A percentile compares a stretch with the other conserved stretches of the same genome.
These are phyloP conservation scores for Candida vartiovaarae DNA, from an alignment of 805 yeast genomes.

Conservation along the genomic window DNA sequence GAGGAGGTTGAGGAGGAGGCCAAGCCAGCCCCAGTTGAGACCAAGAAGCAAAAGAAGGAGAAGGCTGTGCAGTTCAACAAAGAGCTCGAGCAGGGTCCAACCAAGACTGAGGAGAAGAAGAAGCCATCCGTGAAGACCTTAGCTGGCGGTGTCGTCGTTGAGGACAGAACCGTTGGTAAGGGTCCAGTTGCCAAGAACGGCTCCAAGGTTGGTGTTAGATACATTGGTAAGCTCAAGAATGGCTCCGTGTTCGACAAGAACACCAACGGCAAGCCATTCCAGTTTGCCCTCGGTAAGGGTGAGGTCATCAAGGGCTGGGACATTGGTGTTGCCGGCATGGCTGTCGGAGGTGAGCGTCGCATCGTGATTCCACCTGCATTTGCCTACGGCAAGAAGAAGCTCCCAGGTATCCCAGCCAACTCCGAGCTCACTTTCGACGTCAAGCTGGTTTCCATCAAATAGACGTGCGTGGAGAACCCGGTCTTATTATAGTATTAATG, in stretches of 20 bases:
- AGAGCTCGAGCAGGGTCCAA: conserved; percentile 92
- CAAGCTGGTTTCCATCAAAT: conserved; percentile 85
- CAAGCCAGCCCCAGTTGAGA: conserved; percentile 23
- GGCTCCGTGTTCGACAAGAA: conserved; percentile 97
- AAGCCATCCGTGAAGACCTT: conserved; percentile 70
- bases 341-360: conserved; percentile 98
- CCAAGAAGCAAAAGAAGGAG: conserved; percentile 33
- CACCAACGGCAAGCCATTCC: conserved; percentile 94
- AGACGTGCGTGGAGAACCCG: conserved; percentile 18
- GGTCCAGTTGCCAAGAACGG: conserved; percentile 88
- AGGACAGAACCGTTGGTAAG: conserved; percentile 84
- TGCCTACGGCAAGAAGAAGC: conserved; percentile 91
- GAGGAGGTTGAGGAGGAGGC: conserved; percentile 36
- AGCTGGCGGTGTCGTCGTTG: conserved; percentile 88
- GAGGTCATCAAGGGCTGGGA: conserved; percentile 99
- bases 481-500: not conserved
- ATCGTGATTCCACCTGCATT: conserved; percentile 90
- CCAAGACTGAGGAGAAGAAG: conserved; percentile 38
- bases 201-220: conserved; percentile 90
- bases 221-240: conserved; percentile 94
- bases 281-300: conserved; percentile 87
- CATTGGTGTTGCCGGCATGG: conserved; percentile 97
- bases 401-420: conserved; percentile 98
- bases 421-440: conserved; percentile 95
- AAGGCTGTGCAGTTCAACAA: conserved; percentile 85